Conservation (phyloP, 768 basidiomycete species). For the Tephrocybe sp. region DNA sequence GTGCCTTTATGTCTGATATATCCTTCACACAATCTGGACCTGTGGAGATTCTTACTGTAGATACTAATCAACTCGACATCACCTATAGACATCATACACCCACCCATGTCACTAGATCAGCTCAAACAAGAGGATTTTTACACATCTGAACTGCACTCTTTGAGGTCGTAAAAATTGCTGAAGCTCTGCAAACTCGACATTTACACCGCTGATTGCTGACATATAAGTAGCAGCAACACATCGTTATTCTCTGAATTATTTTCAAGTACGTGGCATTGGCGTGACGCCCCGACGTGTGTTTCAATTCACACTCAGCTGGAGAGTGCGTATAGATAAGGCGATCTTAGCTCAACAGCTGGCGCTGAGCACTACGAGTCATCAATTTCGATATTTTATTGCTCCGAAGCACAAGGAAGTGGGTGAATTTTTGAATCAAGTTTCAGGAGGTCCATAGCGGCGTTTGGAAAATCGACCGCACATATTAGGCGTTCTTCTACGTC, state of each 20-base stretch:
- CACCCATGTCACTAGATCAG: neutral
- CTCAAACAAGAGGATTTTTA: neutral
- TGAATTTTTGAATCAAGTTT: constrained; percentile 3
- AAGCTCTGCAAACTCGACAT: constrained; percentile 10
- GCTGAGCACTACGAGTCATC: neutral
- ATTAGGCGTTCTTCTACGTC: no score
- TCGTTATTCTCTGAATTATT: neutral
- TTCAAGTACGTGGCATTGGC: no score
- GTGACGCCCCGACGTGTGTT: no score
- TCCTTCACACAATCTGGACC: neutral
- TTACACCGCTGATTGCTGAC: neutral
- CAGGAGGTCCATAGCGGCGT: neutral
- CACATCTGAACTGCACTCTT: neutral
- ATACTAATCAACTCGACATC: neutral
- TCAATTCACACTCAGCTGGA: no score
- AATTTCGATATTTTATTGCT: neutral
- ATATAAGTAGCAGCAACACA: neutral
- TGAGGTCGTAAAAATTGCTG: neutral
- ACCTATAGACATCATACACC: neutral
- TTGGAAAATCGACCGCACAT: neutral
- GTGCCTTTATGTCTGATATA: neutral
- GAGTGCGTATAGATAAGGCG: no score
- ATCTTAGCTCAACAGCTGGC: no score
- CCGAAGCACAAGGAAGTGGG: neutral
- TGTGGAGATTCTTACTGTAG: neutral